These are phyloP conservation scores for Gaillardinia entomophila DNA, from an alignment of 805 yeast genomes.

Conservation along the genomic window DNA sequence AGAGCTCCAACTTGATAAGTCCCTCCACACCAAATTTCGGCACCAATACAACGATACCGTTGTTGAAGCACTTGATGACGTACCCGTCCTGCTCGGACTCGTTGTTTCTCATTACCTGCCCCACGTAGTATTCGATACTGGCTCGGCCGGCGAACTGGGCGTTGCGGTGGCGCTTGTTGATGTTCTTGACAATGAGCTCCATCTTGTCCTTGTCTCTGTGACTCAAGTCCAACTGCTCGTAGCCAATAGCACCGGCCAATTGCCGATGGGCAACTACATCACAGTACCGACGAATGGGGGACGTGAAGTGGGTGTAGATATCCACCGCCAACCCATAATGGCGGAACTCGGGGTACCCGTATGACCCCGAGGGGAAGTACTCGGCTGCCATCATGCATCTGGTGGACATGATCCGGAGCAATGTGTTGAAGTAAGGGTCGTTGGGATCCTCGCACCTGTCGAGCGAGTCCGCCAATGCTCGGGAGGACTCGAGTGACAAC, in stretches of 20 bases:
- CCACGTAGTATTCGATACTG: slow-evolving; percentile 94
- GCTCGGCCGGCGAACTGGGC: slow-evolving; percentile 99
- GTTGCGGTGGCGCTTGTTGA: slow-evolving; percentile 90
- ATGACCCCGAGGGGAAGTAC: slow-evolving; percentile 88
- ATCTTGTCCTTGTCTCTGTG: slow-evolving; percentile 87
- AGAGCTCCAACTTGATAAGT: slow-evolving; percentile 71
- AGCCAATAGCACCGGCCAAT: slow-evolving; percentile 95
- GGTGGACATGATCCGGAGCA: slow-evolving; percentile 93
- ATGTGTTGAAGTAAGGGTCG: slow-evolving; percentile 89
- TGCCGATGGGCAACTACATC: slow-evolving; percentile 97
- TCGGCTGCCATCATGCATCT: slow-evolving; percentile 99
- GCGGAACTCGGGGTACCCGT: slow-evolving; percentile 82
- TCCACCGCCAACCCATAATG: slow-evolving; percentile 98
- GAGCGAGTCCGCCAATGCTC: slow-evolving; percentile 86
- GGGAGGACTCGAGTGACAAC: slow-evolving; percentile 78
- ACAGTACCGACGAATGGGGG: slow-evolving; percentile 97
- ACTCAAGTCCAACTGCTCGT: slow-evolving; percentile 72
- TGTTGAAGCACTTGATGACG: slow-evolving; percentile 84
- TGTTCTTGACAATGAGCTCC: slow-evolving; percentile 83
- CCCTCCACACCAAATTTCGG: slow-evolving; percentile 97
- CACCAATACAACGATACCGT: slow-evolving; percentile 91
- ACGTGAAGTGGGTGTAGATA: slow-evolving; percentile 96
- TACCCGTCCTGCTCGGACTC: slow-evolving; percentile 83
- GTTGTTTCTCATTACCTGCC: slow-evolving; percentile 89
- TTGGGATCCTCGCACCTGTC: slow-evolving; percentile 79